Evolutionary conservation across 371 early-diverging fungal genomes (phyloP).

Genomic region (Mortierella sp.): DNA sequence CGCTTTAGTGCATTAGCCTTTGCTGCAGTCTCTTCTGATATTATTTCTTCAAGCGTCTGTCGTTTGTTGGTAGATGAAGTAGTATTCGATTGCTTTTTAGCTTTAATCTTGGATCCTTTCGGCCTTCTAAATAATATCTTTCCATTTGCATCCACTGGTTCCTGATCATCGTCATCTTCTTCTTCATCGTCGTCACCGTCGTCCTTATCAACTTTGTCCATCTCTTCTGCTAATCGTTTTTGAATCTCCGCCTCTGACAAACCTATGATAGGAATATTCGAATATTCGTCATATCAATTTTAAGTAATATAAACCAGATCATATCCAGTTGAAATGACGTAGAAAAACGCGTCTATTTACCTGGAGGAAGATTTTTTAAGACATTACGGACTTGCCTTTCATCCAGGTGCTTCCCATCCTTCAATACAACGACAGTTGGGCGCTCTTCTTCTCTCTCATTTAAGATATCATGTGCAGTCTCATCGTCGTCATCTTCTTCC

Average conservation of each 20-base stretch:
- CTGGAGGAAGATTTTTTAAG: constrained; percentile 48
- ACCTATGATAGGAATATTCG: constrained; percentile 18
- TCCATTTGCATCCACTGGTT: constrained; percentile 40
- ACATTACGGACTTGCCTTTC: constrained; percentile 52
- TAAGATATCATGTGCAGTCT: constrained; percentile 44
- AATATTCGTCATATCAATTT: not conserved
- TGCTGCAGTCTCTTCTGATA: constrained; percentile 22
- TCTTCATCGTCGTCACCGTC: constrained; percentile 10
- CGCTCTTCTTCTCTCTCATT: constrained; percentile 53
- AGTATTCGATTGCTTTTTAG: not conserved
- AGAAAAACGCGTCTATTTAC: constrained; percentile 7
- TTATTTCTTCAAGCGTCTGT: constrained; percentile 32
- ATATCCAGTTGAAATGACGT: no score
- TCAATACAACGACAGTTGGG: constrained; percentile 50
- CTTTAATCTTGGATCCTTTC: constrained; percentile 24
- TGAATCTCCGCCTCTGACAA: constrained; percentile 51
- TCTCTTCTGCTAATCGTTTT: constrained; percentile 29
- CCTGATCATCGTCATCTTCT: constrained; percentile 36
- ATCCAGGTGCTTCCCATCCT: constrained; percentile 52
- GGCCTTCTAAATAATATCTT: constrained; percentile 50
- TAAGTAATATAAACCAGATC: no score
- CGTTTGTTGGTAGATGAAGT: constrained; percentile 7
- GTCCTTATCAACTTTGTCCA: constrained; percentile 1
- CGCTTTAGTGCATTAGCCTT: constrained; percentile 26
- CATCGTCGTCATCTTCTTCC: constrained; percentile 49